Evolutionary conservation across 768 basidiomycete species (phyloP), one percentile per base, ranked within the genome.

Genomic region (Suillus decipiens): DNA sequence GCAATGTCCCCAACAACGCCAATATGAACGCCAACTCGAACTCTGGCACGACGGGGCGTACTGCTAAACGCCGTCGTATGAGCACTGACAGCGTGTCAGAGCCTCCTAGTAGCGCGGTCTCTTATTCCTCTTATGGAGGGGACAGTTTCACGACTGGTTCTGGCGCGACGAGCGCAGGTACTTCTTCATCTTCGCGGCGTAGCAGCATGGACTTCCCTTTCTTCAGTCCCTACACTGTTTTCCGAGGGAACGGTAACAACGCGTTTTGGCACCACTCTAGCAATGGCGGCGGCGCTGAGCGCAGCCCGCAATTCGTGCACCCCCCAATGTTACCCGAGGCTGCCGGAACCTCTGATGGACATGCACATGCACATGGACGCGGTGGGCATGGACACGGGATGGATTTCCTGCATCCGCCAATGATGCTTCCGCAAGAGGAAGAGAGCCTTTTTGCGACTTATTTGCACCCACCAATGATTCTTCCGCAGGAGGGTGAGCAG

Each of bases 221-320:
- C 17, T 88, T 82, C 69, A 78, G 85, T 19, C 76, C 79, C 8
- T 80, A 83, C 45, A 82, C 80, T n/a, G 80, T 83, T 5, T 75
- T 87, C 34, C 78, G 86, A 17, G 86, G 84, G 6, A 83, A 82
- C 6, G 83, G 81, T 0, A 87, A 83, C 65, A 84, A 76, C 36
- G 65, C 88, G 9, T 88, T 89, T 69, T 92, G 90, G 89, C 91
- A 93, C 74, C 89, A 90, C 3, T 88, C 90, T 11, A 89, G 89
- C 83, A 80, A 89, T 67, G 88, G 89, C 82, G 80, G 89, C 67
- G 78, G 84, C 5, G 84, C 85, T 66, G 83, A 82, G 33, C 77
- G 81, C 61, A 86, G 87, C 4, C 84, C 84, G 1, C 79, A 82
- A 24, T 72, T 86, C 45, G 80, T 87, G 65, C 90, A 92, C 64